Evolutionary conservation across 2,329 filamentous ascomycete species (phyloP).

Genomic region (Talaromyces sp.): DNA sequence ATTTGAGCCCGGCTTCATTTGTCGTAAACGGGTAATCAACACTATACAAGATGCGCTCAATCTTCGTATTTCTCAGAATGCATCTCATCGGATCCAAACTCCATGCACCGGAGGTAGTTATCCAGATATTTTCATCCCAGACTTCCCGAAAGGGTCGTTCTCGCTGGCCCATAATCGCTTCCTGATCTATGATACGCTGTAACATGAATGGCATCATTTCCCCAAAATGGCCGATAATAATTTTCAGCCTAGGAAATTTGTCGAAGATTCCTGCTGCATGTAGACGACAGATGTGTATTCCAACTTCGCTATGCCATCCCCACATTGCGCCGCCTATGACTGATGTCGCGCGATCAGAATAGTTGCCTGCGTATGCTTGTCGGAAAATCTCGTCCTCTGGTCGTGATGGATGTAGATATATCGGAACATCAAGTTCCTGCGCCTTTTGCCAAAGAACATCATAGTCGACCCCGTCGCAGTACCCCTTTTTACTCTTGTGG

Average conservation of each 20-base stretch:
- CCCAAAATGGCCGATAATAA: not conserved
- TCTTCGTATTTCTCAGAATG: not conserved
- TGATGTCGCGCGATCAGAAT: not conserved
- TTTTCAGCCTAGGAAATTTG: not conserved
- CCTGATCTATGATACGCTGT: not conserved
- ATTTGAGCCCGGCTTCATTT: not conserved
- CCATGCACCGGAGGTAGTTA: not conserved
- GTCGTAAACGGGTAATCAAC: not conserved
- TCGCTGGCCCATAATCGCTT: not conserved
- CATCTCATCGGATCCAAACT: not conserved
- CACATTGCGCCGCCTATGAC: constrained; percentile 1
- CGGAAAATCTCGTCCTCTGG: not conserved
- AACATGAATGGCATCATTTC: not conserved
- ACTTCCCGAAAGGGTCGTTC: not conserved
- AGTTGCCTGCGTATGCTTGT: not conserved
- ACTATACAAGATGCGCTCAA: not conserved
- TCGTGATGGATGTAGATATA: not conserved
- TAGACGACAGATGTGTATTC: not conserved
- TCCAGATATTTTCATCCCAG: constrained; percentile 1
- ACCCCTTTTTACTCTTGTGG: not conserved
- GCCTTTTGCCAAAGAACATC: not conserved
- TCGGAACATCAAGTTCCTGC: not conserved
- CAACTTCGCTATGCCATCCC: constrained; percentile 5
- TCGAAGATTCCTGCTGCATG: not conserved
- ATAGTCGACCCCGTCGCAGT: not conserved